A percentile compares a stretch with the other conserved stretches of the same genome.
Evolutionary conservation across 345 rosid genomes (phyloP).

Genomic region (Linum trigynum): DNA sequence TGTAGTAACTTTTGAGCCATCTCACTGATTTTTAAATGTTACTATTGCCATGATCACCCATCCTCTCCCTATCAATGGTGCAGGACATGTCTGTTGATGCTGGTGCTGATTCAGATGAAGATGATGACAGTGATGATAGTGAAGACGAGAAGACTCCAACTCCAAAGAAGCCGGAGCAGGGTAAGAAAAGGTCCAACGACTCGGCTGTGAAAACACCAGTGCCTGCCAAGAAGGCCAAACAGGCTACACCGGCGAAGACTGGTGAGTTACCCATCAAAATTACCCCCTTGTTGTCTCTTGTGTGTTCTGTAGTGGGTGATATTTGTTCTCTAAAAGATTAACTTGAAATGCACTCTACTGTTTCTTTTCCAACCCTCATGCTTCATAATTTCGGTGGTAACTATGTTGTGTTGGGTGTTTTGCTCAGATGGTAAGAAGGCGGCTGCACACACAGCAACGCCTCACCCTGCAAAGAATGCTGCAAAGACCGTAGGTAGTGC

Average conservation of each 20-base stretch:
- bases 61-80: neutral
- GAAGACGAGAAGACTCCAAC: conserved; percentile 35
- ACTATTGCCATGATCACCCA: neutral
- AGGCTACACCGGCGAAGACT: conserved; percentile 58
- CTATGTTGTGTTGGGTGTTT: neutral
- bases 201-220: conserved; percentile 32
- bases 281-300: neutral
- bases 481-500: conserved; percentile 22
- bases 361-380: neutral
- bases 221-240: conserved; percentile 59
- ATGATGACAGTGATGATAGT: conserved; percentile 12
- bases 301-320: neutral
- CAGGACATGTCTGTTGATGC: conserved; percentile 5
- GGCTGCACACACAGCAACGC: conserved; percentile 50
- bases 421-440: conserved; percentile 50
- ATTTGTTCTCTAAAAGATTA: neutral
- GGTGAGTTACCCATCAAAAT: conserved; percentile 30
- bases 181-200: conserved; percentile 62
- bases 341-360: neutral
- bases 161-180: conserved; percentile 30
- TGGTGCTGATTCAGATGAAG: conserved; percentile 14
- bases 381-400: neutral
- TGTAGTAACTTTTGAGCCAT: neutral
- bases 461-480: conserved; percentile 61
- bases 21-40: neutral